Base-by-base conservation (phyloP, 805 yeast species). In the Vanderwaltozyma polyspora region DNA sequence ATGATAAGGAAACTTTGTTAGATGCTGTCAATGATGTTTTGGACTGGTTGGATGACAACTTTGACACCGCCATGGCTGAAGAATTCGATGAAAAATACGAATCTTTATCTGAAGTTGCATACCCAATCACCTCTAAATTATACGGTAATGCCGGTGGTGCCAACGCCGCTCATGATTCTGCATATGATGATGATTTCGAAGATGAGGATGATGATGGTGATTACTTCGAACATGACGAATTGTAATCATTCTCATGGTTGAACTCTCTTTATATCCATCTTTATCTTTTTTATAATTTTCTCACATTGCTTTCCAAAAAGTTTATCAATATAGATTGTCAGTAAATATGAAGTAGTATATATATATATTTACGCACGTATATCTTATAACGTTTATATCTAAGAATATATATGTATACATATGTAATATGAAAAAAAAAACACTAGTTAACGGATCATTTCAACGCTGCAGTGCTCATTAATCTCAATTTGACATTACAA, bases 81-180 rank as follows among this genome's bases (percentile, higher is more conserved):
- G 98, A 91, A 55, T 80, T 82, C 49, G 93, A 84, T 37, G 96
- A 86, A 62, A 93, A 86, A 66, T 83, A 75, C 64, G 87, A 81
- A 51, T 66, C 80, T 55, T 73, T 89, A 60, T 73, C 79, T 43
- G 73, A 80, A 50, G 66, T 80, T 52, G 94, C 95, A 31, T 78
- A 79, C 62, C 96, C 97, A 61, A 87, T 91, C 53, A 83, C 95
- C 33, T 72, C 89, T 45, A 91, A 89, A 69, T 65, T 89, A 38
- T 81, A 80, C 61, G 69, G 61, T 39, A 71, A 63, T 34, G 67
- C 51, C 30, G 71, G 63, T 18, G 74, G 59, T 27, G 63, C 56
- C 16, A 65, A 60, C 18, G 72, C 57, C 25, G 62, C 56, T 25
- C 34, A 25, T 27, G 34, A 23, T 31, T 25, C 23, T 22, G 28